These are phyloP conservation scores for Alnus glutinosa DNA, from an alignment of 306 rosid genomes.

Conservation along the genomic window DNA sequence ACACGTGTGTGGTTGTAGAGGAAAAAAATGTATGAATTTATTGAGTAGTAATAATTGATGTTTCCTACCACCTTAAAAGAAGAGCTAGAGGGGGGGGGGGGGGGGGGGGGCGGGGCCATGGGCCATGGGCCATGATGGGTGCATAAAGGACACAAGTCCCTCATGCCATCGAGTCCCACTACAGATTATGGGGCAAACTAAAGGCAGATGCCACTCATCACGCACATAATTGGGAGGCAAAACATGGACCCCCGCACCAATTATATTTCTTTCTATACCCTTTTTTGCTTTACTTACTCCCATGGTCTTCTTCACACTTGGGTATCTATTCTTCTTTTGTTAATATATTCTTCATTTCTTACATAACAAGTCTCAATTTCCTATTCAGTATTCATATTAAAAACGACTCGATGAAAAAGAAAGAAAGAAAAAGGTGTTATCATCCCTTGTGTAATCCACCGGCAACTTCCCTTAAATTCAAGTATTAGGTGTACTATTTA, in stretches of 20 bases:
- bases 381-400: no score
- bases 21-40: slow-evolving; percentile 23
- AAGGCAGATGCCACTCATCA: slow-evolving; percentile 38
- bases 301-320: background rate
- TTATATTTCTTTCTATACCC: background rate
- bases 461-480: no score
- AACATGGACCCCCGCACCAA: slow-evolving; percentile 3
- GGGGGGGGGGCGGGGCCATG: no score
- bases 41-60: slow-evolving; percentile 35
- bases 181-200: slow-evolving; percentile 21
- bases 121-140: slow-evolving; percentile 18
- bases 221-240: slow-evolving; percentile 31
- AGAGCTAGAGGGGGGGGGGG: slow-evolving; percentile 16
- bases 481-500: no score
- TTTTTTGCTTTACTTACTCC: slow-evolving; percentile 6
- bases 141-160: slow-evolving; percentile 29
- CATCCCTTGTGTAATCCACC: no score
- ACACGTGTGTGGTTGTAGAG: slow-evolving; percentile 23
- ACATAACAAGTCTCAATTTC: no score
- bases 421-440: no score
- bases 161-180: slow-evolving; percentile 27
- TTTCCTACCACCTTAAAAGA: slow-evolving; percentile 44
- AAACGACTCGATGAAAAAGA: no score
- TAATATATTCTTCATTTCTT: no score
- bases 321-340: background rate